These are phyloP conservation scores for Martiniozyma abietophila DNA, from an alignment of 805 yeast species.

Conservation along the genomic window DNA sequence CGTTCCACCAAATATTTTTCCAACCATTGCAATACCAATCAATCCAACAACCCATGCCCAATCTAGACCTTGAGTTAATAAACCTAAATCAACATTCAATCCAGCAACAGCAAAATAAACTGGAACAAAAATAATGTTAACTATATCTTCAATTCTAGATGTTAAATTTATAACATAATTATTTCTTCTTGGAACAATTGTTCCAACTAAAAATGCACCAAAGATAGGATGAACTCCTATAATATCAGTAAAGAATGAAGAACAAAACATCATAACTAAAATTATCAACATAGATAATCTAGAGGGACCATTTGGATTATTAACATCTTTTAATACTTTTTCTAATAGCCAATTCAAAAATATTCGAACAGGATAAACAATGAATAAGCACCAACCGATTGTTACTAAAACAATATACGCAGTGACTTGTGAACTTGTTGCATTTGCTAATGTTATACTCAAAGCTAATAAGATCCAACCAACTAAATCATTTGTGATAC, in stretches of 20 bases:
- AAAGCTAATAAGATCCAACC: slow-evolving; percentile 79
- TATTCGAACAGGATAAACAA: slow-evolving; percentile 48
- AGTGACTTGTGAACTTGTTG: slow-evolving; percentile 58
- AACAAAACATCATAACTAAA: slow-evolving; percentile 46
- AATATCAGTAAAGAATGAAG: slow-evolving; percentile 73
- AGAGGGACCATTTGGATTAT: slow-evolving; percentile 54
- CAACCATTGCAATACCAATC: slow-evolving; percentile 55
- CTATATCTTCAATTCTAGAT: slow-evolving; percentile 70
- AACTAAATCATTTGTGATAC: slow-evolving; percentile 66
- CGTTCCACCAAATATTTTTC: slow-evolving; percentile 61
- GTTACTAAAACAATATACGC: slow-evolving; percentile 60
- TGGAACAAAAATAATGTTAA: slow-evolving; percentile 63
- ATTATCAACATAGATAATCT: slow-evolving; percentile 50
- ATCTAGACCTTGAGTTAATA: slow-evolving; percentile 53
- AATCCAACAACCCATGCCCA: slow-evolving; percentile 74
- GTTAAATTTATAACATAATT: slow-evolving; percentile 62
- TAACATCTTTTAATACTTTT: slow-evolving; percentile 32
- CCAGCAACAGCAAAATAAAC: slow-evolving; percentile 78
- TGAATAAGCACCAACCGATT: slow-evolving; percentile 59
- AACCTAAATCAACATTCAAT: slow-evolving; percentile 56
- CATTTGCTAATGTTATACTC: slow-evolving; percentile 66
- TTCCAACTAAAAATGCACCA: slow-evolving; percentile 75
- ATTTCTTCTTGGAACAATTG: slow-evolving; percentile 67
- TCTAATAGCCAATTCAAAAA: slow-evolving; percentile 36
- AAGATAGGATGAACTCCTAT: slow-evolving; percentile 83